These are phyloP conservation scores for Gentiana straminea DNA, from an alignment of 257 asterid species.

Conservation along the genomic window DNA sequence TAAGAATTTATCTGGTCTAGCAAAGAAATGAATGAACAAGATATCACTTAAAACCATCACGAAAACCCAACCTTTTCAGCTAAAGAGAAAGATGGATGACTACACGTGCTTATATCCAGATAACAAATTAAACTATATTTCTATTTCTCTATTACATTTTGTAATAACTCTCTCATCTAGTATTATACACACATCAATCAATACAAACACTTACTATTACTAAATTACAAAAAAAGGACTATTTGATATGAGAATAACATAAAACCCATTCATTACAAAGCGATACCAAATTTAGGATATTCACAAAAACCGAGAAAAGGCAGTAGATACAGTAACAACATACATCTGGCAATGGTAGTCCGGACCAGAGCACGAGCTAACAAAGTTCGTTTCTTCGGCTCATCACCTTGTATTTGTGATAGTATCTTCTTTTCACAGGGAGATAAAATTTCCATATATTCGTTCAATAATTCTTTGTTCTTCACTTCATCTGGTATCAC, in stretches of 20 bases:
- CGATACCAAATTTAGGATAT: not conserved
- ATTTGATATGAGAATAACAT: not conserved
- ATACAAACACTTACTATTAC: not conserved
- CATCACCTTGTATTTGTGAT: constrained; percentile 36
- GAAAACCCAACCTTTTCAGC: too few relatives aligned
- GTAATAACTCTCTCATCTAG: not conserved
- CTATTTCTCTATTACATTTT: too few relatives aligned
- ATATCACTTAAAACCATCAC: constrained; percentile 1
- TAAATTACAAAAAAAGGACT: not conserved
- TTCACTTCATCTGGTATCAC: constrained; percentile 60
- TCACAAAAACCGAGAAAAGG: not conserved
- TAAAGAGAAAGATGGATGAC: too few relatives aligned
- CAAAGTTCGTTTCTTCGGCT: constrained; percentile 54
- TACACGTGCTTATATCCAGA: too few relatives aligned
- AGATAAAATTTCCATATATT: constrained; percentile 51
- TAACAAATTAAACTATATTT: too few relatives aligned
- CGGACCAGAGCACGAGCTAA: constrained; percentile 72
- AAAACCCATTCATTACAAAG: not conserved
- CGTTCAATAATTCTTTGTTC: constrained; percentile 41
- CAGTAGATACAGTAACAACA: constrained; percentile 10
- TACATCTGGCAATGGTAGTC: constrained; percentile 85
- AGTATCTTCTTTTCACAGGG: constrained; percentile 64
- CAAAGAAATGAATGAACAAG: not conserved
- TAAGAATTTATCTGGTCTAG: constrained; percentile 76
- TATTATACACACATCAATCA: not conserved